Evolutionary conservation across 352 stramenopile species (phyloP).

Genomic region (Globisporangium cederbergense): DNA sequence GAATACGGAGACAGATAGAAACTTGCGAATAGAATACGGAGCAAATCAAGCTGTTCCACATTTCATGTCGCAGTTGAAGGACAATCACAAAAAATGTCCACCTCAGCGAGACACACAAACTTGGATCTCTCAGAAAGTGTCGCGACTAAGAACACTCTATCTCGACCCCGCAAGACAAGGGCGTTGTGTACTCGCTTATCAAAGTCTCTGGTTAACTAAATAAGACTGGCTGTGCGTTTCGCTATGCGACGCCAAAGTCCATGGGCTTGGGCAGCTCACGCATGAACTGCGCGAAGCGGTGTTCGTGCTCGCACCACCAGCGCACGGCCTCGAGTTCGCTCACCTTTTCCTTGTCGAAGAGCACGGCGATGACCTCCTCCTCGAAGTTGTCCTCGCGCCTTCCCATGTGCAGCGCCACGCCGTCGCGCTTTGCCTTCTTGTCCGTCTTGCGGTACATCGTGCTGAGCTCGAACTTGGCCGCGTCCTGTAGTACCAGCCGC

Average conservation of each 20-base stretch:
- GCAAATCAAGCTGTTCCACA: too few relatives aligned
- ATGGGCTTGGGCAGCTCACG: slow-evolving; percentile 8
- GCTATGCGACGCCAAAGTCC: slow-evolving; percentile 10
- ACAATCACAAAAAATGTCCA: too few relatives aligned
- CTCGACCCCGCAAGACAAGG: too few relatives aligned
- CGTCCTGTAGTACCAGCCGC: slow-evolving; percentile 68
- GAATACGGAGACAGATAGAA: too few relatives aligned
- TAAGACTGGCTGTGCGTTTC: not conserved
- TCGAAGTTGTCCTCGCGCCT: slow-evolving; percentile 73
- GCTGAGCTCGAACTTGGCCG: slow-evolving; percentile 70
- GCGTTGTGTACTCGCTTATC: too few relatives aligned
- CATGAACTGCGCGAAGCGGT: slow-evolving; percentile 47
- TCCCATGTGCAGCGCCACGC: slow-evolving; percentile 71
- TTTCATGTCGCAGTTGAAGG: too few relatives aligned
- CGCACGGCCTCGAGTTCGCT: slow-evolving; percentile 61
- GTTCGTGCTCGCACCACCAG: slow-evolving; percentile 73
- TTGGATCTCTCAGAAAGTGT: too few relatives aligned
- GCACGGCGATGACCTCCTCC: slow-evolving; percentile 75
- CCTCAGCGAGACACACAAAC: too few relatives aligned
- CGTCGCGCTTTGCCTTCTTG: slow-evolving; percentile 65
- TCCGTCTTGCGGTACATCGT: slow-evolving; percentile 88
- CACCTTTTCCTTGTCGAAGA: slow-evolving; percentile 86
- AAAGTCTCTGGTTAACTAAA: too few relatives aligned
- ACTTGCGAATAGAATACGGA: too few relatives aligned
- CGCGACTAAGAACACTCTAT: too few relatives aligned